Conservation (phyloP, 805 yeast species). For the Vanderwaltozyma verrucispora region DNA sequence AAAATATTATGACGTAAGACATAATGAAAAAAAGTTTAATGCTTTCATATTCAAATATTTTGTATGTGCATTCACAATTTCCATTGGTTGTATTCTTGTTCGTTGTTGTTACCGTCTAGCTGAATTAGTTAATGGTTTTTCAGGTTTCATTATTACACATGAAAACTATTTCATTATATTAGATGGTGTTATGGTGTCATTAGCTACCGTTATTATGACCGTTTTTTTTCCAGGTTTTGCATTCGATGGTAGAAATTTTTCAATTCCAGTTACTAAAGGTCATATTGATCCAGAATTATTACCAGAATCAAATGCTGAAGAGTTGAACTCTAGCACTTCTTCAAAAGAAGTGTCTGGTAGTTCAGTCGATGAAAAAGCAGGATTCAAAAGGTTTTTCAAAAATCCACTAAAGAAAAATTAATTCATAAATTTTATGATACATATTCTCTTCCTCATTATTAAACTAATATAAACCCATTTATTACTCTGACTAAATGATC, state of each 20-base stretch:
- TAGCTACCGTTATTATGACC: slow-evolving; percentile 39
- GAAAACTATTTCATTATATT: slow-evolving; percentile 50
- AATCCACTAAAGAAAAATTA: background rate
- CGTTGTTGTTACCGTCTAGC: slow-evolving; percentile 66
- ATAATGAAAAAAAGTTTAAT: slow-evolving; percentile 18
- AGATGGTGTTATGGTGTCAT: slow-evolving; percentile 52
- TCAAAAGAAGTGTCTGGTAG: background rate
- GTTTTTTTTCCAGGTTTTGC: slow-evolving; percentile 56
- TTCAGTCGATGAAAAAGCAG: background rate
- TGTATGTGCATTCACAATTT: slow-evolving; percentile 35
- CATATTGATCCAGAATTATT: slow-evolving; percentile 11
- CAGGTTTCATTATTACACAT: slow-evolving; percentile 50
- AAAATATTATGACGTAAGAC: slow-evolving; percentile 21
- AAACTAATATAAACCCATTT: no score
- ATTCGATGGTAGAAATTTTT: slow-evolving; percentile 27
- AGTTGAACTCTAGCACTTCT: background rate
- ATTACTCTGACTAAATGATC: no score
- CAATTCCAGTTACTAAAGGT: slow-evolving; percentile 19
- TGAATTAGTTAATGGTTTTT: slow-evolving; percentile 59
- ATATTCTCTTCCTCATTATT: no score
- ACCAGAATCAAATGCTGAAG: background rate
- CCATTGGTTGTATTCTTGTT: slow-evolving; percentile 46
- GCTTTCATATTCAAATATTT: slow-evolving; percentile 30
- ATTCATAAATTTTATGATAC: no score
- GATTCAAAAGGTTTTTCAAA: background rate